A percentile compares a stretch with the other conserved stretches of the same genome.
phyloP scores from a whole-genome alignment of 805 yeast species.

The Pichia nanzhaoensis region DNA sequence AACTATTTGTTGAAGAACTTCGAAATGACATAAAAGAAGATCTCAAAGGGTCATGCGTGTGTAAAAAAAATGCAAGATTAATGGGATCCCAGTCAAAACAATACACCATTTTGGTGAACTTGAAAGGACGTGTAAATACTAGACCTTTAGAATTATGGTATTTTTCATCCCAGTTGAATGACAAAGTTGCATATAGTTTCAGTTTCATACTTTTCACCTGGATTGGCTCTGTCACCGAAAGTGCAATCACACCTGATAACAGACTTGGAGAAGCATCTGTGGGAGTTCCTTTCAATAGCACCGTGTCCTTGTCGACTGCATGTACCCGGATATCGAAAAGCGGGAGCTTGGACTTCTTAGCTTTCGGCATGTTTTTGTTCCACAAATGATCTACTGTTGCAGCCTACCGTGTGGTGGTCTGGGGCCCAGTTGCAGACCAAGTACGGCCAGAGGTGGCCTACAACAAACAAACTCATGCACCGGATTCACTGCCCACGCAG shows the following conservation, averaged over 20 bases:
- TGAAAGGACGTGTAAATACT: constrained; percentile 37
- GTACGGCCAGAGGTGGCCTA: too few relatives aligned
- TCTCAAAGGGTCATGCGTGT: constrained; percentile 17
- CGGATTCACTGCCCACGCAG: too few relatives aligned
- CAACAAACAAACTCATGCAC: too few relatives aligned
- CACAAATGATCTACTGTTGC: not conserved
- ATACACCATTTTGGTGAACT: constrained; percentile 56
- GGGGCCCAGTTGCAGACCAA: too few relatives aligned
- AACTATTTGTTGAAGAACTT: constrained; percentile 4
- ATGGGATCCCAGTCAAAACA: constrained; percentile 75
- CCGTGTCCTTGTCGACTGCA: constrained; percentile 68
- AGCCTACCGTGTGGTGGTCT: too few relatives aligned
- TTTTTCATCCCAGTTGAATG: constrained; percentile 58
- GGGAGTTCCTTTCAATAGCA: constrained; percentile 73
- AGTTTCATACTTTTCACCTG: constrained; percentile 57
- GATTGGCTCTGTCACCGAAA: constrained; percentile 71
- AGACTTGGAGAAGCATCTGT: constrained; percentile 72
- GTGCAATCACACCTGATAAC: constrained; percentile 69
- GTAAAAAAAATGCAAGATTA: constrained; percentile 40
- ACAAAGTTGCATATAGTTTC: constrained; percentile 59
- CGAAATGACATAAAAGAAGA: constrained; percentile 12
- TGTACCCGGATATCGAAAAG: constrained; percentile 48
- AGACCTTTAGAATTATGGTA: constrained; percentile 39
- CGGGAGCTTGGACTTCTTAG: constrained; percentile 27
- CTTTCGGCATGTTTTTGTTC: constrained; percentile 15